These are phyloP conservation scores for Stentor coeruleus DNA, from an alignment of 73 alveolate genomes.

Conservation along the genomic window DNA sequence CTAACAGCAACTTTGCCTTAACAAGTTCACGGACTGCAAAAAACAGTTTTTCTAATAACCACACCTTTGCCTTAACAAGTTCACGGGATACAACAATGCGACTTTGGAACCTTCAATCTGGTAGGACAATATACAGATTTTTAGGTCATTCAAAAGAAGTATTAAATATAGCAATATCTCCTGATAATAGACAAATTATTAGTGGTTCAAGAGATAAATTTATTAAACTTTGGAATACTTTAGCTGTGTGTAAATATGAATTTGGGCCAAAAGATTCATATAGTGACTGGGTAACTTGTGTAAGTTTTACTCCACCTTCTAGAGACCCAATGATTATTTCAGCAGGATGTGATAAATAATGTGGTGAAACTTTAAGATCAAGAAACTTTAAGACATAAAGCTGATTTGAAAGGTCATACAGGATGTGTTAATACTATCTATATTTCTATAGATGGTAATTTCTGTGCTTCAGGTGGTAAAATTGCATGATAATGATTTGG, in stretches of 20 bases:
- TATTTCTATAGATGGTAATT: conserved; percentile 71
- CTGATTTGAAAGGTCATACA: conserved; percentile 83
- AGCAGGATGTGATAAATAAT: conserved; percentile 86
- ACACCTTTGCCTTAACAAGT: too few species aligned
- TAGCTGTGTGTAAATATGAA: conserved; percentile 90
- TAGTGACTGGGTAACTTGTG: conserved; percentile 87
- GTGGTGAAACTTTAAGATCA: conserved; percentile 81
- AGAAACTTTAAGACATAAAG: conserved; percentile 72
- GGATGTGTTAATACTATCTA: conserved; percentile 68
- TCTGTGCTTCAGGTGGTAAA: conserved; percentile 96
- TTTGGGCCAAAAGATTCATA: conserved; percentile 71
- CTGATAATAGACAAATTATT: conserved; percentile 94
- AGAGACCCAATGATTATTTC: conserved; percentile 77
- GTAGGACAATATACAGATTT: conserved; percentile 74
- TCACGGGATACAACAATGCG: conserved; percentile 98
- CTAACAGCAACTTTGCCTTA: conserved; percentile 89
- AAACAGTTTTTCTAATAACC: too few species aligned
- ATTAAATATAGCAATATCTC: conserved; percentile 88
- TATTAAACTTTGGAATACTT: conserved; percentile 95
- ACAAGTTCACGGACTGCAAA: too few species aligned
- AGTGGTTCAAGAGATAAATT: conserved; percentile 94
- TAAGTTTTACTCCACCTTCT: conserved; percentile 74
- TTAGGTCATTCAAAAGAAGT: conserved; percentile 94
- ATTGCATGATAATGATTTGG: conserved; percentile 93
- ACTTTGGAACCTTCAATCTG: conserved; percentile 92